Percentiles rank a stretch among this genome's conserved stretches.
Conservation (phyloP, 225 moss, liverwort and hornwort genomes). For the Pseudisothecium myosuroides region DNA sequence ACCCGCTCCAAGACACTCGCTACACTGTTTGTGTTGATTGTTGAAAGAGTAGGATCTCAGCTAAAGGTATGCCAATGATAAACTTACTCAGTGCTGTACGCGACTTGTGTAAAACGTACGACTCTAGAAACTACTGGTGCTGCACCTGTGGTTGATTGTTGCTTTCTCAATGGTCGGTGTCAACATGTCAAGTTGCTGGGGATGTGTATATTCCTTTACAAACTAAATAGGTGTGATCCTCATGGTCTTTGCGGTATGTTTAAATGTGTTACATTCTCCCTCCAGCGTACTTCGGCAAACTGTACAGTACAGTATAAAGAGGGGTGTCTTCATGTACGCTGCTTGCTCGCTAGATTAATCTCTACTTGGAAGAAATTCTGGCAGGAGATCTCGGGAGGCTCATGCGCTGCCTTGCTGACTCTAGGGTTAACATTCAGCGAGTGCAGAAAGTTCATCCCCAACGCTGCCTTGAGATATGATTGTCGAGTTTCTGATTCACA, state of each 20-base stretch:
- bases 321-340: background rate
- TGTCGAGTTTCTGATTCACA: background rate
- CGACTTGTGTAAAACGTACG: background rate
- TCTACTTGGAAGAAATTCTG: background rate
- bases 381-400: background rate
- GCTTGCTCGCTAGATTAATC: background rate
- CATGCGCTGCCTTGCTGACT: background rate
- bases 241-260: background rate
- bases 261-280: background rate
- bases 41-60: background rate
- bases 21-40: background rate
- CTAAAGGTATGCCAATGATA: background rate
- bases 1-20: background rate
- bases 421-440: background rate
- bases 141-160: background rate
- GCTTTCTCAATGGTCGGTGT: background rate
- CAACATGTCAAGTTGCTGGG: background rate
- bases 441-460: background rate
- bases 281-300: background rate
- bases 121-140: background rate
- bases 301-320: background rate
- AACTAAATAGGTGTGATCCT: background rate
- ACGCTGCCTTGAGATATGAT: background rate
- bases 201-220: background rate
- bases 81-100: background rate